Conservation (phyloP, 73 alveolate species). For the Paramecium tetraurelia region DNA sequence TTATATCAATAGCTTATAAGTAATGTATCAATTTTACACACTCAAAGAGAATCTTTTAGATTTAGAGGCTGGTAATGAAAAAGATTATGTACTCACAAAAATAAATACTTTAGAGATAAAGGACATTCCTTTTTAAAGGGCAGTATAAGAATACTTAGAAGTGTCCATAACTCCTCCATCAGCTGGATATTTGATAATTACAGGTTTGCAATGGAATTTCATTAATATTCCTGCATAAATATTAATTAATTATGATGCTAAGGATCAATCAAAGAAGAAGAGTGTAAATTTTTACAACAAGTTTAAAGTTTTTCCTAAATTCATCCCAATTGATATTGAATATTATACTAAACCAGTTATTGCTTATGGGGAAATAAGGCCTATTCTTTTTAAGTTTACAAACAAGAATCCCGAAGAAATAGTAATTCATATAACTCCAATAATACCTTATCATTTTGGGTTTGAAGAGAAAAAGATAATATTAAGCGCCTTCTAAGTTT, state of each 20-base stretch:
- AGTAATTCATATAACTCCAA: neutral
- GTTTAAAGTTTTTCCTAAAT: constrained; percentile 29
- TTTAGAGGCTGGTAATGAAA: neutral
- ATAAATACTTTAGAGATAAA: neutral
- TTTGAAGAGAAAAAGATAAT: constrained; percentile 15
- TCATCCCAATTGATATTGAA: neutral
- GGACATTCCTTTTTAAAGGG: neutral
- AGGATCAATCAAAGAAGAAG: neutral
- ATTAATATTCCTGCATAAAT: neutral
- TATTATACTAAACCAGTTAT: neutral
- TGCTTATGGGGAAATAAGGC: constrained; percentile 42
- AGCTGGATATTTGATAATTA: constrained; percentile 5
- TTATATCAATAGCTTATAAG: neutral
- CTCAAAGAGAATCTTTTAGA: neutral
- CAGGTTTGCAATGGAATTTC: constrained; percentile 4
- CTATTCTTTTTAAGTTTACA: constrained; percentile 9
- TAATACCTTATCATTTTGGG: constrained; percentile 39
- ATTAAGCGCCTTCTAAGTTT: neutral
- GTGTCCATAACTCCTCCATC: neutral
- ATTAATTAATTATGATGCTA: neutral
- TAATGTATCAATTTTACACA: neutral
- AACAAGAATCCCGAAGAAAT: neutral
- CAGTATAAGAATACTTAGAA: constrained; percentile 12
- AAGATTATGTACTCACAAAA: neutral
- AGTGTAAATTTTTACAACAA: constrained; percentile 45